Evolutionary conservation across 208 protist genomes (phyloP).

Genomic region (Leishmania arabica): DNA sequence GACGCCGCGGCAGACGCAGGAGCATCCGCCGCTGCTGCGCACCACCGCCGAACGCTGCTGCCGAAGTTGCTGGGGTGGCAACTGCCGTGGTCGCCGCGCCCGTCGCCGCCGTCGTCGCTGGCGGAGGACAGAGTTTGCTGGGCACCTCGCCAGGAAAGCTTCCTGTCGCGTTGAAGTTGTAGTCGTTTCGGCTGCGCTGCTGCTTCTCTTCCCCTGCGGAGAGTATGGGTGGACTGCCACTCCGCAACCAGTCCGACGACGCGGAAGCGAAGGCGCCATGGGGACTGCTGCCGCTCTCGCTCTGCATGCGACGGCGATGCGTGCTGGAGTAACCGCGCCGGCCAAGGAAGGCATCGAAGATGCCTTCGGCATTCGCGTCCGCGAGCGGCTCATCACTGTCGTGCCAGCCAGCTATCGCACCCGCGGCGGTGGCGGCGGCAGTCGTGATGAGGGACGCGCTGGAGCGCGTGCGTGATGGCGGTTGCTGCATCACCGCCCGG

Average conservation of each 20-base stretch:
- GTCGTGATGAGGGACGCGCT: slow-evolving; percentile 4
- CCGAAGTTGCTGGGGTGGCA: neutral
- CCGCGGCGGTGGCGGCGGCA: neutral
- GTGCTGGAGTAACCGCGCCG: slow-evolving; percentile 6
- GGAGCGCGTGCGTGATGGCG: slow-evolving; percentile 9
- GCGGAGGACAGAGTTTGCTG: neutral
- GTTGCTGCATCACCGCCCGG: neutral
- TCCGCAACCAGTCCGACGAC: slow-evolving; percentile 2
- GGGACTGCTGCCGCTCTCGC: neutral
- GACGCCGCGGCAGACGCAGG: neutral
- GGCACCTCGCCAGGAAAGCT: slow-evolving; percentile 11
- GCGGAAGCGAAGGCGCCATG: neutral
- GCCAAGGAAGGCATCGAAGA: neutral
- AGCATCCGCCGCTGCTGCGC: slow-evolving; percentile 17
- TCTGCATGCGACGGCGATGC: slow-evolving; percentile 1
- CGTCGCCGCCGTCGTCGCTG: neutral
- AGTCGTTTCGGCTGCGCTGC: neutral
- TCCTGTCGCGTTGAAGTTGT: slow-evolving; percentile 2
- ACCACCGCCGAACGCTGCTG: neutral
- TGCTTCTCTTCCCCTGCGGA: neutral
- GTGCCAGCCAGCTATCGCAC: neutral
- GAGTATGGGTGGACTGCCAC: neutral
- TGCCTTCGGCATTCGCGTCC: slow-evolving; percentile 6
- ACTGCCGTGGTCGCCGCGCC: neutral
- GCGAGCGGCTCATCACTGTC: neutral